Conservation (phyloP, 257 asterid species). For the Penstemon eatonii region DNA sequence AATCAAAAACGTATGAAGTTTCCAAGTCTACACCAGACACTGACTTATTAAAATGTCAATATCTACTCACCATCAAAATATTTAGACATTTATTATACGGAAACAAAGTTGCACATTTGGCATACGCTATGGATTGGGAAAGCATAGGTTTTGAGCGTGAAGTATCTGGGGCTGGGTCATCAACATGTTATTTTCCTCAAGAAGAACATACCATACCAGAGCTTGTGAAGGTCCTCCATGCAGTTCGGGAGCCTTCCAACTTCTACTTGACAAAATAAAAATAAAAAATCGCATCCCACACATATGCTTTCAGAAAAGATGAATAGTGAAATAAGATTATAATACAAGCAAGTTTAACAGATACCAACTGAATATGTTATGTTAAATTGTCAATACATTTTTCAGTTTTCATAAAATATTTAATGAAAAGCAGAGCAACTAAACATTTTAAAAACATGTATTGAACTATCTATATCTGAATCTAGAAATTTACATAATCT, state of each 20-base stretch:
- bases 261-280: constrained; percentile 48
- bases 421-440: neutral
- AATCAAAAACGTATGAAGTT: neutral
- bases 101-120: constrained; percentile 55
- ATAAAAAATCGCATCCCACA: neutral
- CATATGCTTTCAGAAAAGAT: neutral
- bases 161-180: constrained; percentile 96
- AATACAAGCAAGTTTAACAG: neutral
- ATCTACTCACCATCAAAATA: neutral
- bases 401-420: neutral
- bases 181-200: constrained; percentile 89
- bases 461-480: neutral
- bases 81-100: constrained; percentile 6
- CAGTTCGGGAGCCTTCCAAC: constrained; percentile 96
- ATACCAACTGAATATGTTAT: neutral
- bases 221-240: constrained; percentile 96
- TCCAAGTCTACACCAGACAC: neutral
- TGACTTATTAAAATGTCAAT: neutral
- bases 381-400: neutral
- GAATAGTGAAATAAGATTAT: neutral
- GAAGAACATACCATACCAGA: constrained; percentile 70
- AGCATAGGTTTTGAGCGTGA: constrained; percentile 73
- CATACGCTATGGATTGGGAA: constrained; percentile 81
- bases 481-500: too few relatives aligned
- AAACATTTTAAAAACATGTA: neutral